phyloP scores from a whole-genome alignment of 1,139 yeast species.

The Magnusiomyces clavatus region DNA sequence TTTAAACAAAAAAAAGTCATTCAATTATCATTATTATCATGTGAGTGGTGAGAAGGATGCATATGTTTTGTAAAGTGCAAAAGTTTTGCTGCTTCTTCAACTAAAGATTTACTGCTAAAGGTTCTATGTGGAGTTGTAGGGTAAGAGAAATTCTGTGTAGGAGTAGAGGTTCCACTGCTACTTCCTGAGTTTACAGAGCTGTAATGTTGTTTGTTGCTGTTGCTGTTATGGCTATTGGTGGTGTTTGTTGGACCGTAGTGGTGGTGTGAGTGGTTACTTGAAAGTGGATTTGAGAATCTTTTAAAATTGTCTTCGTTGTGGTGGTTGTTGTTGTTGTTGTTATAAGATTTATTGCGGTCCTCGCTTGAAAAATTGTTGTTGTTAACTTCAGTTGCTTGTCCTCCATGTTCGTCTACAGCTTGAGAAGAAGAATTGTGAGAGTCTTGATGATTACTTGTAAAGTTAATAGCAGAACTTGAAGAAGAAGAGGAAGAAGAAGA shows the following conservation, averaged over 20 bases:
- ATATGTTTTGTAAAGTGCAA: constrained; percentile 5
- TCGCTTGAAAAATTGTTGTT: no score
- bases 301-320: no score
- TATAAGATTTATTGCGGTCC: no score
- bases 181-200: neutral
- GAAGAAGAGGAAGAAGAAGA: no score
- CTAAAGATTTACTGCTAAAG: constrained; percentile 7
- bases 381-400: no score
- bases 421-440: no score
- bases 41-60: neutral
- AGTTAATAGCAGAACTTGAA: no score
- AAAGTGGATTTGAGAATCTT: no score
- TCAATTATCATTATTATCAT: neutral
- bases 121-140: constrained; percentile 1
- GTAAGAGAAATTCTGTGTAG: neutral
- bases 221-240: neutral
- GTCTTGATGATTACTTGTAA: no score
- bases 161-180: constrained; percentile 2
- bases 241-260: neutral
- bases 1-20: neutral
- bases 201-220: neutral
- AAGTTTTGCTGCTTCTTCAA: constrained; percentile 11
- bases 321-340: no score
- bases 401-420: no score
- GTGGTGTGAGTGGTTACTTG: neutral